Conservation (phyloP, 805 yeast species). For the Candida railenensis region DNA sequence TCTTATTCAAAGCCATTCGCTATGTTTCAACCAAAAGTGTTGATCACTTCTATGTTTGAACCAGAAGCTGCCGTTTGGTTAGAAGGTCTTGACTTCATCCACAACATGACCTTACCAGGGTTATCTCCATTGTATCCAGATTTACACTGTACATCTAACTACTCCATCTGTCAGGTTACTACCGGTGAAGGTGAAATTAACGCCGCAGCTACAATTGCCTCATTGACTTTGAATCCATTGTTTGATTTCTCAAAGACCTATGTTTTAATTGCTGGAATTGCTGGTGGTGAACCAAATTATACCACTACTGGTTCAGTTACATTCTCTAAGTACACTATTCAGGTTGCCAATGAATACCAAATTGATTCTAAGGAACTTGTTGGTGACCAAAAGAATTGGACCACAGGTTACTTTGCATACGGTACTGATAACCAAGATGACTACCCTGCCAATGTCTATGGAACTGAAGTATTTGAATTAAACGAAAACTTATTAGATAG, state of each 20-base stretch:
- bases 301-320: slow-evolving; percentile 62
- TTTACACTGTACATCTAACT: slow-evolving; percentile 53
- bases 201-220: slow-evolving; percentile 59
- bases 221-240: slow-evolving; percentile 50
- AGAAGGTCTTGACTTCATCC: slow-evolving; percentile 42
- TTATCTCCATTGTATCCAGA: slow-evolving; percentile 60
- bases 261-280: slow-evolving; percentile 65
- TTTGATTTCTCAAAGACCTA: slow-evolving; percentile 61
- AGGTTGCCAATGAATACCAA: slow-evolving; percentile 59
- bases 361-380: slow-evolving; percentile 48
- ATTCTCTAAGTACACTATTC: slow-evolving; percentile 59
- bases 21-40: slow-evolving; percentile 50
- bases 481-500: slow-evolving; percentile 58
- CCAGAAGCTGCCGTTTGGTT: slow-evolving; percentile 56
- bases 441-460: slow-evolving; percentile 56
- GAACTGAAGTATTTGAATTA: slow-evolving; percentile 64
- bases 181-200: slow-evolving; percentile 70
- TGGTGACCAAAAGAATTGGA: slow-evolving; percentile 45
- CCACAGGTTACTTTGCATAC: slow-evolving; percentile 59
- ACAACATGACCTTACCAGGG: slow-evolving; percentile 63
- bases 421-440: slow-evolving; percentile 49
- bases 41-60: slow-evolving; percentile 56
- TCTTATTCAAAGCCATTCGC: slow-evolving; percentile 32
- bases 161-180: slow-evolving; percentile 56
- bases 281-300: slow-evolving; percentile 57